These are phyloP conservation scores for Echria macrotheca DNA, from an alignment of 495 filamentous ascomycete genomes.

Conservation along the genomic window DNA sequence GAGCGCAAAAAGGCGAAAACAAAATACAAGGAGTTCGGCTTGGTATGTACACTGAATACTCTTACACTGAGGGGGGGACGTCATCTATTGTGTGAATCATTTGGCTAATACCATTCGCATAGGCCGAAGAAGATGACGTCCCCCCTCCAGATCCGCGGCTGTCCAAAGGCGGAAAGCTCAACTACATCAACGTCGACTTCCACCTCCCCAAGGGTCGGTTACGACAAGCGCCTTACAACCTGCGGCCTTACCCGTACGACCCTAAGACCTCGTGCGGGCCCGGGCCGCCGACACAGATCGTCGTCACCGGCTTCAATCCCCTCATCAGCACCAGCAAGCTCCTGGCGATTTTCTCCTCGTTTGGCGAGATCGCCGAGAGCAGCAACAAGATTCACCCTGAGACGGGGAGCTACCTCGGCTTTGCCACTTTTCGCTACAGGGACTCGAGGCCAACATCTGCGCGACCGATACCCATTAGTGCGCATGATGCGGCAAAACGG, in stretches of 20 bases:
- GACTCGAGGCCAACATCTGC: constrained; percentile 52
- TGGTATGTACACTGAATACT: constrained; percentile 51
- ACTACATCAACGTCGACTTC: constrained; percentile 56
- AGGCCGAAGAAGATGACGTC: constrained; percentile 59
- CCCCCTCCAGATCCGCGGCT: constrained; percentile 73
- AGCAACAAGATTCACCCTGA: constrained; percentile 88
- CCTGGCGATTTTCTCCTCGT: constrained; percentile 73
- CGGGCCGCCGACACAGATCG: constrained; percentile 81
- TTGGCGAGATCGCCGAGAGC: constrained; percentile 82
- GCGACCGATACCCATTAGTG: constrained; percentile 52
- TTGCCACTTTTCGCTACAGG: constrained; percentile 84
- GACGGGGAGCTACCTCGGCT: constrained; percentile 86
- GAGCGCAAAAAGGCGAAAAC: constrained; percentile 63
- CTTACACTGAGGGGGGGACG: constrained; percentile 40
- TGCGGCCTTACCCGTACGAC: constrained; percentile 75
- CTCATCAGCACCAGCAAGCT: constrained; percentile 74
- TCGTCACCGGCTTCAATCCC: constrained; percentile 91
- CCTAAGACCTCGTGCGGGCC: constrained; percentile 74
- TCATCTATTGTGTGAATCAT: constrained; percentile 48
- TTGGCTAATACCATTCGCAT: constrained; percentile 43
- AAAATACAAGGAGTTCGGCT: constrained; percentile 65
- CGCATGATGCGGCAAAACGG: constrained; percentile 67
- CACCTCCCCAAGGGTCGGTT: constrained; percentile 70
- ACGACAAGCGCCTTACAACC: constrained; percentile 68
- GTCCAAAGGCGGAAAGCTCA: constrained; percentile 49